Evolutionary conservation across 164 flowering plant genomes (phyloP).

Genomic region (Kingdonia uniflora): DNA sequence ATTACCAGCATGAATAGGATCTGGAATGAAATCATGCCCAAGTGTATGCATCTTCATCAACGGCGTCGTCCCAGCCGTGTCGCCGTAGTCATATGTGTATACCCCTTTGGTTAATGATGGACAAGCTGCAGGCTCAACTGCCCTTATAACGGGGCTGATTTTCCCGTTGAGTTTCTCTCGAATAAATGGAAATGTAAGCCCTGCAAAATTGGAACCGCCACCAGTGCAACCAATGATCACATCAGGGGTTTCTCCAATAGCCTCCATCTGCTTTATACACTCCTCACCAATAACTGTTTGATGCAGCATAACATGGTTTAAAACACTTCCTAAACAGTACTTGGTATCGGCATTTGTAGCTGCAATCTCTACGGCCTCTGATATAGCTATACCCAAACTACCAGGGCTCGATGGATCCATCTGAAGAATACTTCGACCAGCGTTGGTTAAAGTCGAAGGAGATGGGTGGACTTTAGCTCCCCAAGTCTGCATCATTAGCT

Average conservation of each 20-base stretch:
- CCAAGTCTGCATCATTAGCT: conserved; percentile 98
- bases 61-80: conserved; percentile 94
- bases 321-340: conserved; percentile 91
- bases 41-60: conserved; percentile 98
- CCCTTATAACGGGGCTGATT: conserved; percentile 73
- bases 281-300: conserved; percentile 96
- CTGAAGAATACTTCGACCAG: conserved; percentile 60
- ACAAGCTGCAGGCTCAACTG: conserved; percentile 92
- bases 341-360: conserved; percentile 61
- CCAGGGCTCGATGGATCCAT: conserved; percentile 78
- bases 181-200: conserved; percentile 82
- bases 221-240: conserved; percentile 94
- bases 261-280: conserved; percentile 88
- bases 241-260: conserved; percentile 81
- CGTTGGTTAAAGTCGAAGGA: conserved; percentile 67
- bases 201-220: conserved; percentile 93
- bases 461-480: conserved; percentile 97
- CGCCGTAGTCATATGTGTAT: conserved; percentile 90
- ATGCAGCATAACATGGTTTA: conserved; percentile 89
- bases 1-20: conserved; percentile 96
- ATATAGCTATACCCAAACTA: conserved; percentile 89
- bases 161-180: conserved; percentile 78
- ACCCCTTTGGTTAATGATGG: conserved; percentile 91
- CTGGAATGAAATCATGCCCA: conserved; percentile 95
- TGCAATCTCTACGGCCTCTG: conserved; percentile 94